Evolutionary conservation across 208 protist genomes (phyloP).

Genomic region (Wallacemonas collosoma): DNA sequence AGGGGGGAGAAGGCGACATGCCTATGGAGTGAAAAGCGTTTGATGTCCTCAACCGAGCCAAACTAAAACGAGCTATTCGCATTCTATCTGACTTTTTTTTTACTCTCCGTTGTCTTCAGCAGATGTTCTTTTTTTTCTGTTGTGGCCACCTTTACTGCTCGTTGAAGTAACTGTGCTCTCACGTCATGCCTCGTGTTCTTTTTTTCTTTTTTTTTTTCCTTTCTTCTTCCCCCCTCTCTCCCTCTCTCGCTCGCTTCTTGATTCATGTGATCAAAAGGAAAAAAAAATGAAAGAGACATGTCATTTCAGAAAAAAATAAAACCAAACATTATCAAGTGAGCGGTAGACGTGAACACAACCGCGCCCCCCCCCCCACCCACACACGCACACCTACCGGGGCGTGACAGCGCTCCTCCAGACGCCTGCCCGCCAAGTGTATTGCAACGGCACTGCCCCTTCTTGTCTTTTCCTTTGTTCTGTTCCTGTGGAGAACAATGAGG

Average conservation of each 20-base stretch:
- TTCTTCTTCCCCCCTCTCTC: conserved; percentile 17
- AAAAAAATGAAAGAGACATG: background rate
- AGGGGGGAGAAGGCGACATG: background rate
- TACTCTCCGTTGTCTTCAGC: background rate
- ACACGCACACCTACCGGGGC: too few relatives aligned
- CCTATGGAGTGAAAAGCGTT: too few relatives aligned
- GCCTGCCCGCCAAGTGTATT: too few relatives aligned
- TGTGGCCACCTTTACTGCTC: background rate
- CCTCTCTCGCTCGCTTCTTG: conserved; percentile 3
- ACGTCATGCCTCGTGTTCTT: background rate
- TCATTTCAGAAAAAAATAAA: conserved; percentile 17
- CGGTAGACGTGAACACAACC: too few relatives aligned
- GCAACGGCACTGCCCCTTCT: too few relatives aligned
- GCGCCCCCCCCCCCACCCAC: too few relatives aligned
- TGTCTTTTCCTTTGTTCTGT: too few relatives aligned
- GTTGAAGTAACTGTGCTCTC: background rate
- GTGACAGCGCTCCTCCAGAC: too few relatives aligned
- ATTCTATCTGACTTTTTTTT: conserved; percentile 10
- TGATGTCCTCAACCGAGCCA: too few relatives aligned
- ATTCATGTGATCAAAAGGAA: conserved; percentile 2
- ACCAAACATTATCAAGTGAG: background rate
- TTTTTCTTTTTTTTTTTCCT: conserved; percentile 19
- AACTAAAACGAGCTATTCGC: background rate
- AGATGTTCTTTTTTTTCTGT: background rate
- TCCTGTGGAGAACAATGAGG: too few relatives aligned